Base-by-base conservation (phyloP, 176 grass and related monocot genomes). In the Oryza meridionalis region DNA sequence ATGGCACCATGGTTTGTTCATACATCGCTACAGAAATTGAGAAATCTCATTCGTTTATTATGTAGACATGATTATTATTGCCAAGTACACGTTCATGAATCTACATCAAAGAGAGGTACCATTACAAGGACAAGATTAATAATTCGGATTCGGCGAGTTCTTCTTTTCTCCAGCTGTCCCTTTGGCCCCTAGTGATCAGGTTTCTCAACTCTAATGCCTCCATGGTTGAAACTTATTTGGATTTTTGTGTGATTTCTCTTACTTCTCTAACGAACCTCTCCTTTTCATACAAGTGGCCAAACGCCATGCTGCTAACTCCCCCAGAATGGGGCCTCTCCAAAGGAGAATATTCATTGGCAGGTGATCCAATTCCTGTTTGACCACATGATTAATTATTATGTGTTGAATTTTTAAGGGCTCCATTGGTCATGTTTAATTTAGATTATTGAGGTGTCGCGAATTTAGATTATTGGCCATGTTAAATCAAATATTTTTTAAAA, bases 81-180 rank as follows among this genome's bases (percentile, higher is more conserved):
- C 7, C 3, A 44, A 62, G 25, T 31, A 22, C 53, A 82, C 44
- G 32, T 72, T 72, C 9, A n/a, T 62, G 2, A 35, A 46, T 82
- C 72, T 37, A 58, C 73, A 45, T 77, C 55, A 67, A 67, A 5
- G 33, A 75, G 9, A 72, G 67, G 22, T 68, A 37, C 69, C 46
- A 66, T 29, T 68, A 42, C 29, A 27, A 29, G 15, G 70, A 76
- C 87, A 76, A 17, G 64, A 24, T 62, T 62, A 69, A 68, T 76
- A 58, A 38, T 72, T 66, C 65, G 65, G 72, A 55, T 67, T 44
- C 27, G 35, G 16, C 53, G 27, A 66, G 12, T 67, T 66, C 21
- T 78, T 78, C 59, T 43, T 45, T 72, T 59, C 73, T 86, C 78
- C 67, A 90, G 83, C 72, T 78, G 73, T 82, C 49, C 29, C n/a